Evolutionary conservation across 495 filamentous ascomycete species (phyloP), one percentile per base, ranked within the genome.

Genomic region (Cenococcum geophilum): DNA sequence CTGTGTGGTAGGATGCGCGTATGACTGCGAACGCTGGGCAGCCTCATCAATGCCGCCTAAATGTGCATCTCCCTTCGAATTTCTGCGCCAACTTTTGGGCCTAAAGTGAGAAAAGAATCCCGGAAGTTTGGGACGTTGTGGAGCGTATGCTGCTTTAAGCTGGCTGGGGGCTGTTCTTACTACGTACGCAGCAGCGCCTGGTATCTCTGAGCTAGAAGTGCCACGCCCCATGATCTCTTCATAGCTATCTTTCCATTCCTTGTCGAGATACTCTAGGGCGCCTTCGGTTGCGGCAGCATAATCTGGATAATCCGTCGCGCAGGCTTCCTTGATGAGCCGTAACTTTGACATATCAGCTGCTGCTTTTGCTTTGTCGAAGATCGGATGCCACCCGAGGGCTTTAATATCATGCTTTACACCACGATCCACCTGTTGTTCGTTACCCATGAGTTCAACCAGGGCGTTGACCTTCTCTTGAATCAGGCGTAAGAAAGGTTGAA

Each of bases 371-470:
- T 57, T 58, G 23, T 51, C 54, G 16, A 62, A 37, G 42, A 59
- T 59, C 1, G 69, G 68, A 55, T 74, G 72, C 72, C 72, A 74
- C 4, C 71, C 72, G 45, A 74, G 61, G 6, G 62, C 61, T 20
- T 60, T 62, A 27, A 74, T 71, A 54, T 74, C 72, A 25, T 66
- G 66, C 25, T 64, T 63, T 66, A 74, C 69, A 11, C 60, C 71
- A 1, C 65, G 43, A 49, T 73, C 72, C 18, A 74, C 69, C 21
- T 66, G 55, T 22, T 70, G 71, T 43, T 70, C 62, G 27, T 71
- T 68, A 18, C 59, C 69, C 55, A 72, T 59, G 10, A 74, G 54
- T 5, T 59, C 53, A 45, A 74, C 64, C 36, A 74, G 54, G 42
- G 40, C 54, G 50, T 73, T 66, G 9, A 73, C 68, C 43, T 70